These are phyloP conservation scores for Linnemannia elongata DNA, from an alignment of 192 early-diverging fungal genomes.

Conservation along the genomic window DNA sequence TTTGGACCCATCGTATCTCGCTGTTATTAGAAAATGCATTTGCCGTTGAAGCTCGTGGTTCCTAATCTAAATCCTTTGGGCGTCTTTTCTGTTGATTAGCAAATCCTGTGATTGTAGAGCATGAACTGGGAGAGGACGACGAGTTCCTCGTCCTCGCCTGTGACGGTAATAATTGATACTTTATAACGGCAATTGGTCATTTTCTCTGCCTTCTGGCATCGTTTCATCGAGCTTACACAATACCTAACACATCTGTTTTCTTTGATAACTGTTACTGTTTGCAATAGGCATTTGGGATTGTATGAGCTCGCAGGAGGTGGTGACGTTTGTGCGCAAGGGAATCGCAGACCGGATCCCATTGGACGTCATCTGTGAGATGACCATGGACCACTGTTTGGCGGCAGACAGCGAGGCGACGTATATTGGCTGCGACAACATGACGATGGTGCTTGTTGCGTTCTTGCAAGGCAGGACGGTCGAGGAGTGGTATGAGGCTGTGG, in stretches of 20 bases:
- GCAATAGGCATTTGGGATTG: slow-evolving; percentile 97
- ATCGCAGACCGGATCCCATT: slow-evolving; percentile 75
- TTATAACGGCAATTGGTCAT: background rate
- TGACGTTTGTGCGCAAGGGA: slow-evolving; percentile 84
- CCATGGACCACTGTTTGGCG: slow-evolving; percentile 95
- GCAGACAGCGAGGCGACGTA: slow-evolving; percentile 88
- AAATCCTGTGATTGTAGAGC: slow-evolving; percentile 84
- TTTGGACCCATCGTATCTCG: background rate
- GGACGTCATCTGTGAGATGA: slow-evolving; percentile 82
- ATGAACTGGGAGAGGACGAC: slow-evolving; percentile 72
- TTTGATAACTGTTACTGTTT: background rate
- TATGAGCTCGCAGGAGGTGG: slow-evolving; percentile 91
- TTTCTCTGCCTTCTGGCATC: too few species aligned
- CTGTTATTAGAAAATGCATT: background rate
- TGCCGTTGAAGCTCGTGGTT: background rate
- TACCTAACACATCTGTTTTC: background rate
- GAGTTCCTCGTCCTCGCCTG: slow-evolving; percentile 98
- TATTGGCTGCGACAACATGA: slow-evolving; percentile 99
- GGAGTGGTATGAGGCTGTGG: slow-evolving; percentile 80
- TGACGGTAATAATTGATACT: slow-evolving; percentile 75
- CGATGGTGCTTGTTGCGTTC: slow-evolving; percentile 90
- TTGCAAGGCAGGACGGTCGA: slow-evolving; percentile 82
- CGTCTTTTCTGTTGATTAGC: slow-evolving; percentile 57
- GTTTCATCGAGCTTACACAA: background rate
- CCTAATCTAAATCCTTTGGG: background rate